Evolutionary conservation across 2,329 filamentous ascomycete species (phyloP).

Genomic region (Elsinoe fawcettii): DNA sequence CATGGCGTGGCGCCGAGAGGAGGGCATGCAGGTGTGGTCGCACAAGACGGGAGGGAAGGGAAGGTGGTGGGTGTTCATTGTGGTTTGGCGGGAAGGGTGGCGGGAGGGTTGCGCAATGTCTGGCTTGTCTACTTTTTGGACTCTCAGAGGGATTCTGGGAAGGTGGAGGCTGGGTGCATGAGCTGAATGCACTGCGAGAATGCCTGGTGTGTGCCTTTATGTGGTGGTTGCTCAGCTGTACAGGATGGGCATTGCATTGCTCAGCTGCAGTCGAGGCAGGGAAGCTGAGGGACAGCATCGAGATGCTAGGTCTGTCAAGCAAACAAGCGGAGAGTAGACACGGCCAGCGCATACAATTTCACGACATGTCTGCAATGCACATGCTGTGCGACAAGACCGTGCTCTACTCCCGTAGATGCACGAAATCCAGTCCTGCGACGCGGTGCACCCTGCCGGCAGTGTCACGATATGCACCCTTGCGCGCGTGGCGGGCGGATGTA

Average conservation of each 20-base stretch:
- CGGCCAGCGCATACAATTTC: background rate
- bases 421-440: background rate
- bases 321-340: background rate
- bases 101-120: too few species aligned
- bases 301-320: background rate
- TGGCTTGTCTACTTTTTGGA: too few species aligned
- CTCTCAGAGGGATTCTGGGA: background rate
- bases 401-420: background rate
- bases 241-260: too few species aligned
- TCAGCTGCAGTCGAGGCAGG: background rate
- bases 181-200: background rate
- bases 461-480: background rate
- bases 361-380: background rate
- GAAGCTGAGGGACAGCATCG: background rate
- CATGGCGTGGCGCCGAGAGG: background rate
- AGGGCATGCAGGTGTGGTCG: background rate
- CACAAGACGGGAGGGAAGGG: background rate
- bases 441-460: background rate
- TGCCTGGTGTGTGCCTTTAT: background rate
- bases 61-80: background rate
- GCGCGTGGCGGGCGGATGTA: conserved; percentile 5
- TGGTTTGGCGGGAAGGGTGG: background rate
- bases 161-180: background rate
- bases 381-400: background rate
- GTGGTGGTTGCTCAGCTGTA: background rate